phyloP scores from a whole-genome alignment of 2,329 filamentous ascomycete genomes.

The Aplosporella prunicola region DNA sequence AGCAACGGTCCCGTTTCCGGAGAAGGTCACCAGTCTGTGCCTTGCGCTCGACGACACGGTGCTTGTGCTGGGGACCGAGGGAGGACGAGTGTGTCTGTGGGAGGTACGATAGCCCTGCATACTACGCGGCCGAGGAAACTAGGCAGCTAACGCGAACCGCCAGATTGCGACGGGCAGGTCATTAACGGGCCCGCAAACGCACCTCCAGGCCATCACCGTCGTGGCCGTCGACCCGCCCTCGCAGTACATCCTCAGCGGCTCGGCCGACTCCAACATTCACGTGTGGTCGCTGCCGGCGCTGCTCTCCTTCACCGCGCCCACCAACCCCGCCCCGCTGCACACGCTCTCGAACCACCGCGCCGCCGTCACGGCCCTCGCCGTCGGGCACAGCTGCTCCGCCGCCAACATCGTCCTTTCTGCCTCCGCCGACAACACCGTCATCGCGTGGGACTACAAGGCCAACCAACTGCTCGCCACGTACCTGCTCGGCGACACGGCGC shows the following conservation, averaged over 20 bases:
- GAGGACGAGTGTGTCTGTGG: constrained; percentile 83
- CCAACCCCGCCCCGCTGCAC: constrained; percentile 55
- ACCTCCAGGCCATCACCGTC: constrained; percentile 71
- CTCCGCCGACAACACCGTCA: constrained; percentile 77
- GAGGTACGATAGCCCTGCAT: constrained; percentile 52
- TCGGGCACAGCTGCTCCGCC: constrained; percentile 59
- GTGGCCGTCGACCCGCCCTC: constrained; percentile 61
- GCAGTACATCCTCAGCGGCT: constrained; percentile 66
- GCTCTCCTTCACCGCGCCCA: constrained; percentile 49
- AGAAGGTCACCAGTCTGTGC: constrained; percentile 70
- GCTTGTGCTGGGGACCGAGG: constrained; percentile 70
- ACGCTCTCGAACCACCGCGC: constrained; percentile 71
- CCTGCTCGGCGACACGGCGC: constrained; percentile 63
- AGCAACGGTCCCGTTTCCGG: constrained; percentile 76
- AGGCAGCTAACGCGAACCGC: no score
- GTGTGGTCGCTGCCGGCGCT: constrained; percentile 79
- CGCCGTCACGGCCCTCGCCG: constrained; percentile 54
- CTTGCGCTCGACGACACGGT: constrained; percentile 59
- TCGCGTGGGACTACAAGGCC: constrained; percentile 85
- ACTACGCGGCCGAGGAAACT: constrained; percentile 19
- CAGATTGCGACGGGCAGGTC: constrained; percentile 67
- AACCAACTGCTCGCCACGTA: constrained; percentile 71
- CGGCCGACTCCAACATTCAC: constrained; percentile 80
- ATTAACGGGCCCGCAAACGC: constrained; percentile 64
- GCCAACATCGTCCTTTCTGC: constrained; percentile 78